Conservation (phyloP, 73 alveolate species). For the Blepharisma stoltei region DNA sequence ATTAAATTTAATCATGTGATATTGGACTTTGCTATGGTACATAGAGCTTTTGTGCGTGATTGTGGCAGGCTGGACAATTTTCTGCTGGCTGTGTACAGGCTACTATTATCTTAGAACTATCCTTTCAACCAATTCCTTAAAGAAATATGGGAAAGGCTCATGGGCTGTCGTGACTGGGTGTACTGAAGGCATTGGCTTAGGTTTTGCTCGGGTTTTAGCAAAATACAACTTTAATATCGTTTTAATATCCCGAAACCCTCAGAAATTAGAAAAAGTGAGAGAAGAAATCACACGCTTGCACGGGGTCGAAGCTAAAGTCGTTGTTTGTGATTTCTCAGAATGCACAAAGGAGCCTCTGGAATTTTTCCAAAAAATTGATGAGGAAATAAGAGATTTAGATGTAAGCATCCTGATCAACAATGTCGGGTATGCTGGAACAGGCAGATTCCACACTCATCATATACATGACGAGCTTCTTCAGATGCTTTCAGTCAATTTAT, state of each 20-base stretch:
- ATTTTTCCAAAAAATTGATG: slow-evolving; percentile 30
- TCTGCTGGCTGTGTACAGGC: neutral
- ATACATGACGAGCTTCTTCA: neutral
- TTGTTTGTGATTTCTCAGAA: neutral
- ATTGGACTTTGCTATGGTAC: neutral
- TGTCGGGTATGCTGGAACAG: slow-evolving; percentile 52
- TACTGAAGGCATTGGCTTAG: slow-evolving; percentile 82
- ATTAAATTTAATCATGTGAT: too few relatives aligned
- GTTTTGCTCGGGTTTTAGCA: slow-evolving; percentile 65
- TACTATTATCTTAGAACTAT: neutral
- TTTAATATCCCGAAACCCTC: slow-evolving; percentile 46
- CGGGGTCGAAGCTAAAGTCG: neutral
- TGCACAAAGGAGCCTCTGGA: neutral
- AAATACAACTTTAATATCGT: slow-evolving; percentile 59
- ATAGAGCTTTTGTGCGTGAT: slow-evolving; percentile 21
- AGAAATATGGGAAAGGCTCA: slow-evolving; percentile 63
- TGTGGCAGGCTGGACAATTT: neutral
- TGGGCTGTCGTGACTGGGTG: slow-evolving; percentile 75
- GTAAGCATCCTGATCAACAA: slow-evolving; percentile 71
- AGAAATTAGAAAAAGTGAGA: slow-evolving; percentile 39
- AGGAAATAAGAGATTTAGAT: slow-evolving; percentile 51
- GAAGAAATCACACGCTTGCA: slow-evolving; percentile 36
- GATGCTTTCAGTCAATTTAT: neutral
- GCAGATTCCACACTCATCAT: neutral
- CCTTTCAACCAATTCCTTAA: neutral